Percentiles rank a stretch among this genome's conserved stretches.
phyloP scores from a whole-genome alignment of 768 basidiomycete species.

The Amanita inopinata region DNA sequence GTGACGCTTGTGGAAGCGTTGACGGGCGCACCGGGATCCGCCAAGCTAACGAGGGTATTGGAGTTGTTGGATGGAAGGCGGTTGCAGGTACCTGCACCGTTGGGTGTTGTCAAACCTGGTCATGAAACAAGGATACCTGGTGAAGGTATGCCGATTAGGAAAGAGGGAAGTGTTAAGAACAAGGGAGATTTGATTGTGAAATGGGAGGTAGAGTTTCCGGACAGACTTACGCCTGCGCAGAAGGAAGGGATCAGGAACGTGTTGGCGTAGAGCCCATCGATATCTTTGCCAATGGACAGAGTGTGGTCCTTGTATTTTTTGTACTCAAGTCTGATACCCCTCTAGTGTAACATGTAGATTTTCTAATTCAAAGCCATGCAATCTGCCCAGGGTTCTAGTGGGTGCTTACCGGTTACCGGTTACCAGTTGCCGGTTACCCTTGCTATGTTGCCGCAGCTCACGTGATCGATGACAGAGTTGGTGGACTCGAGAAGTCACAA shows the following conservation, averaged over 20 bases:
- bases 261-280: constrained; percentile 20
- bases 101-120: constrained; percentile 65
- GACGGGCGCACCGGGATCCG: constrained; percentile 33
- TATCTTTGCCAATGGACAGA: no score
- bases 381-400: no score
- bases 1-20: constrained; percentile 82
- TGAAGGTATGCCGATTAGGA: constrained; percentile 90
- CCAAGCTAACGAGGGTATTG: constrained; percentile 38
- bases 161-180: constrained; percentile 53
- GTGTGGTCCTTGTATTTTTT: no score
- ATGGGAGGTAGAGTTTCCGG: constrained; percentile 84
- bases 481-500: no score
- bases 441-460: no score
- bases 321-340: no score
- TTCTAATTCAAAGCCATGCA: no score
- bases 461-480: no score
- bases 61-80: constrained; percentile 74
- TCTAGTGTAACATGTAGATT: no score
- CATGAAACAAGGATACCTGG: constrained; percentile 59
- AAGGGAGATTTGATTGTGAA: constrained; percentile 81
- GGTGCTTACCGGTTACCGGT: no score
- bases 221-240: constrained; percentile 61
- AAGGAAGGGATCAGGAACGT: constrained; percentile 74
- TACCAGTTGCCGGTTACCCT: no score
- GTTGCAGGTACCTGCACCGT: constrained; percentile 57